Base-by-base conservation (phyloP, 768 basidiomycete species). In the Cyclocybe aegerita region DNA sequence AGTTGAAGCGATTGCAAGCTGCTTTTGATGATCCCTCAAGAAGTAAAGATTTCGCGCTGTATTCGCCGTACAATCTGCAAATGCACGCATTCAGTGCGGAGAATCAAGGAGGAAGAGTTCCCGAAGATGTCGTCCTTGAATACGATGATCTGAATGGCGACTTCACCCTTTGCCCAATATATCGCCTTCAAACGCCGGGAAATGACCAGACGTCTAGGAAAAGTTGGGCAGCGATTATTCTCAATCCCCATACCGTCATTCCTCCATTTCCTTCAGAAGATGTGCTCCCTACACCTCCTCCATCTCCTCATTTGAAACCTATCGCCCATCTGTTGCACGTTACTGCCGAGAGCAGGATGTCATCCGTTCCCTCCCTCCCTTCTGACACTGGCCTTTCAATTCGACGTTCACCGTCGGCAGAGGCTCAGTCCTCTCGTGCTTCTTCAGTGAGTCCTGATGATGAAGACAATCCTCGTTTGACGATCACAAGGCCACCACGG, bases 251-350 rank as follows among this genome's bases (percentile, higher is more conserved):
- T 48, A 47, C 38, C 5, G 50, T 58, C 43, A 53, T 63, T 50
- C 39, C 52, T 46, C 23, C 23, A 23, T 23, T 23, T 5, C 23
- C 23, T 14, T 42, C 17, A 17, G 40, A 47, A 2, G 54, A 57
- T n/a, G 46, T 50, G 17, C 57, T 74, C 7, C 72, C 70, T 4
- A 73, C 71, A 11, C 72, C 72, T 8, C 72, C 73, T 11, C 66
- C 66, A 7, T 73, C 73, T 33, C 73, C 74, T 7, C 60, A 58
- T 33, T 49, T 70, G 30, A 54, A 50, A 14, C 60, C 66, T 15
- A 53, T 60, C 33, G 39, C 53, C 14, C 57, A 59, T 31, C 49
- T 58, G 31, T 34, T 50, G 4, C 41, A 54, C 12, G 29, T 30
- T 14, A 32, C 36, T 17, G 16, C 7, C n/a, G 41, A 50, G 35